Conservation (phyloP, 148 eudicot species). For the Fagopyrum esculentum region DNA sequence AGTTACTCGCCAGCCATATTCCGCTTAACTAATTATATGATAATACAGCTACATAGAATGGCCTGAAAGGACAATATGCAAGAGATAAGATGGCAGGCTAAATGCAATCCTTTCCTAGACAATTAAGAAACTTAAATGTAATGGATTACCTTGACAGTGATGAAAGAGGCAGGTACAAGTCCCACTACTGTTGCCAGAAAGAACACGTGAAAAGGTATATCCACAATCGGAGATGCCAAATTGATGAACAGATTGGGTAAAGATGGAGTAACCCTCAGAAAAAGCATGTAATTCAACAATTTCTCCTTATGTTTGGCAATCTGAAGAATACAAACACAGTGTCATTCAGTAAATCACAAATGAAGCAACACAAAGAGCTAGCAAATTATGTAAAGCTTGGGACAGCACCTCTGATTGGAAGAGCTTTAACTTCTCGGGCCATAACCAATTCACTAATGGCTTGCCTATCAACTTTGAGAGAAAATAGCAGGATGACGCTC, state of each 20-base stretch:
- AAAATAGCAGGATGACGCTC: constrained; percentile 85
- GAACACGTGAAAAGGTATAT: constrained; percentile 82
- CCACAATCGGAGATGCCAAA: constrained; percentile 92
- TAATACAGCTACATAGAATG: not conserved
- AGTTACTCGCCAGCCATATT: too few relatives aligned
- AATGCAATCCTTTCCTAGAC: not conserved
- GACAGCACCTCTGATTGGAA: constrained; percentile 74
- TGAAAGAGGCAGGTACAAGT: constrained; percentile 73
- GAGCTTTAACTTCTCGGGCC: constrained; percentile 78
- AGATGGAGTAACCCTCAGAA: constrained; percentile 73
- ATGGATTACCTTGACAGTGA: constrained; percentile 66
- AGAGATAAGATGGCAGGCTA: not conserved
- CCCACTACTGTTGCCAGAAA: constrained; percentile 80
- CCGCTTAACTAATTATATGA: not conserved
- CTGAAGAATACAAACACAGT: constrained; percentile 28
- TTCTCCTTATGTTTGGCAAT: constrained; percentile 76
- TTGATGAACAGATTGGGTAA: constrained; percentile 90
- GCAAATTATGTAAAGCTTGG: not conserved
- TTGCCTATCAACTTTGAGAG: constrained; percentile 82
- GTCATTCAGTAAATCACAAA: constrained; percentile 8
- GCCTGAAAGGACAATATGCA: not conserved
- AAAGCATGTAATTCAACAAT: constrained; percentile 72
- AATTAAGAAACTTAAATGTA: not conserved
- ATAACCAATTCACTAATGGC: constrained; percentile 76
- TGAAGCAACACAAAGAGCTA: not conserved